These are phyloP conservation scores for Chytridiales sp. DNA, from an alignment of 371 early-diverging fungal genomes.

Conservation along the genomic window DNA sequence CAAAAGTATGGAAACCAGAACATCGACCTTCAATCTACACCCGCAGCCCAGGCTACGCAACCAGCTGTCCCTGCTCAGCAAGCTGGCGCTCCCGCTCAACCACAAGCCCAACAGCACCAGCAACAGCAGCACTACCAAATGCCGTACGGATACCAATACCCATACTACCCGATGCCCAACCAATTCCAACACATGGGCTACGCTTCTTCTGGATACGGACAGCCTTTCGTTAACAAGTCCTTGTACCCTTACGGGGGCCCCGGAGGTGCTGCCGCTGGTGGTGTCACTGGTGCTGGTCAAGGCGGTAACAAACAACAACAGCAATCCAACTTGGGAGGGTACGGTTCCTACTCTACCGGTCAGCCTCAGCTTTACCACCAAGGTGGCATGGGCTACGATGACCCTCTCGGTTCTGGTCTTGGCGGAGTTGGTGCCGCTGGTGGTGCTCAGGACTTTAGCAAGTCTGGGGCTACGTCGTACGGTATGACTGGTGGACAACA, in stretches of 20 bases:
- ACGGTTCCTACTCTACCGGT: constrained; percentile 12
- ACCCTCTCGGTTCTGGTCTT: constrained; percentile 1
- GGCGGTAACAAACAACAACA: constrained; percentile 3
- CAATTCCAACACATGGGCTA: constrained; percentile 54
- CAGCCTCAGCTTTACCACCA: constrained; percentile 33
- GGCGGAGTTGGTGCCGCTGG: constrained; percentile 13
- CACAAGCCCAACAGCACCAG: constrained; percentile 25
- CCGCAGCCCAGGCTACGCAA: background rate
- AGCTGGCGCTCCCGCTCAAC: constrained; percentile 18
- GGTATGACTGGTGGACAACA: constrained; percentile 9
- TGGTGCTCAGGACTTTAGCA: constrained; percentile 12
- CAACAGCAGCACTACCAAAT: constrained; percentile 28
- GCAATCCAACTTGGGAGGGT: constrained; percentile 11
- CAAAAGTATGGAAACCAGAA: constrained; percentile 28
- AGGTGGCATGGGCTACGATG: constrained; percentile 20
- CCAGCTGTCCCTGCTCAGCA: constrained; percentile 40
- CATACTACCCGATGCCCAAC: constrained; percentile 74
- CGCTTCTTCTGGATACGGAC: constrained; percentile 66
- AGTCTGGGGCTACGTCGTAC: constrained; percentile 7
- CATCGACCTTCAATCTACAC: constrained; percentile 4
- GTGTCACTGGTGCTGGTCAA: background rate
- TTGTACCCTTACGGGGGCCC: constrained; percentile 69
- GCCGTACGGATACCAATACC: constrained; percentile 58
- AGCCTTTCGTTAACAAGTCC: constrained; percentile 81
- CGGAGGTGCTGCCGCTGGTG: constrained; percentile 3